Evolutionary conservation across 441 rosid species (phyloP).

Genomic region (Raphanus hybrid): DNA sequence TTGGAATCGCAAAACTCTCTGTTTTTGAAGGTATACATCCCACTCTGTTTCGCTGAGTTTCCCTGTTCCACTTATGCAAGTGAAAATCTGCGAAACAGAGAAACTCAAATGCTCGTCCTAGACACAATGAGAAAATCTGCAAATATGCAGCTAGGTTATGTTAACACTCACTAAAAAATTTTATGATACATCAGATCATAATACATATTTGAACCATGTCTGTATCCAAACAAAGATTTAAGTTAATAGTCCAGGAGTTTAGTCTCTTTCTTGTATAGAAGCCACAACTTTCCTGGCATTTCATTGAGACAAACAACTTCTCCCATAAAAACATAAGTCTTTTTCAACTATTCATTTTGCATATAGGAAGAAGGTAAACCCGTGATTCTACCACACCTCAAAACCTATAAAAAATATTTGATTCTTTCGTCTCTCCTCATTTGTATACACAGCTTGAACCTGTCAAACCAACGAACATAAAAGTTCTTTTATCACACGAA

Average conservation of each 20-base stretch:
- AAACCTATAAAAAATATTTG: constrained; percentile 81
- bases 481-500: constrained; percentile 7
- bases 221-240: too few species aligned
- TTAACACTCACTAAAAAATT: not conserved
- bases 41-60: too few species aligned
- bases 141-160: not conserved
- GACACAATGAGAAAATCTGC: too few species aligned
- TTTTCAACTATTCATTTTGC: constrained; percentile 8
- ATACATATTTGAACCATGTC: not conserved
- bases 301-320: constrained; percentile 6
- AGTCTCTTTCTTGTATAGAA: constrained; percentile 34
- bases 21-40: too few species aligned
- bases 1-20: too few species aligned
- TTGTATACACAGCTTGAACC: constrained; percentile 97
- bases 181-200: constrained; percentile 2
- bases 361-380: constrained; percentile 9
- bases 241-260: too few species aligned
- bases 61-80: too few species aligned
- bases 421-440: constrained; percentile 95
- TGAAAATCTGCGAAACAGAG: too few species aligned
- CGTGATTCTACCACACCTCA: constrained; percentile 8
- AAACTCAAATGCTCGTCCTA: too few species aligned
- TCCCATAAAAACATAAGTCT: constrained; percentile 2
- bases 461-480: constrained; percentile 48
- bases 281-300: not conserved